Base-by-base conservation (phyloP, 106 monocot species). In the Agapanthus africanus region DNA sequence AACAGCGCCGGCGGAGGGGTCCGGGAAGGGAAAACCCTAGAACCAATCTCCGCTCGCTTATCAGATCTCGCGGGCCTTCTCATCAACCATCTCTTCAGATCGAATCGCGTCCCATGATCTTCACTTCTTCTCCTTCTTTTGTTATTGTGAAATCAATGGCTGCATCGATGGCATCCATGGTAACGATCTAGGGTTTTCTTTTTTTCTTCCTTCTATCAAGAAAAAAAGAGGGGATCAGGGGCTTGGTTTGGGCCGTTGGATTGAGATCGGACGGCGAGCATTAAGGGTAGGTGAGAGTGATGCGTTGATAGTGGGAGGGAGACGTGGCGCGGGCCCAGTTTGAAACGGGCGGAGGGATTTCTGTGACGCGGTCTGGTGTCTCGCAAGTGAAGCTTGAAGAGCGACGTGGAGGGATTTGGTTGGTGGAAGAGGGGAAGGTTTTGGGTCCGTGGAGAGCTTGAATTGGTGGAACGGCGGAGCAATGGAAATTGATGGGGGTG, bases 11-110 rank as follows among this genome's bases (percentile, higher is more conserved):
- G n/a, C n/a, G n/a, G n/a, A n/a, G n/a, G n/a, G n/a, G n/a, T n/a
- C 31, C 34, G 57, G 22, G 71, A 56, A 15, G 79, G 77, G 50
- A 82, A 82, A 41, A 82, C 77, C 68, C 80, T 67, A 22, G 71
- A 70, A 62, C 80, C 82, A 56, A 80, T 80, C 61, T 77, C 76
- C 54, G 52, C 66, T n/a, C n/a, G n/a, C n/a, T 57, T 57, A 11
- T 31, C 74, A 70, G 54, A 76, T 51, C 66, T 75, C 38, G 71
- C 44, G 14, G 47, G 59, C 59, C n/a, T 57, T 54, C 74, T 67
- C 75, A 71, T 76, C 63, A 9, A 3, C 50, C 4, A 3, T 21
- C 4, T 50, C n/a, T 50, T 50, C 7, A 44, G 44, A 44, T 7
- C 44, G 14, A 8, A 44, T 44, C 44, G 16, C 44, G 14, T 44